phyloP scores from a whole-genome alignment of 1,284 basidiomycete species.

The Microbotryomycetes sp. region DNA sequence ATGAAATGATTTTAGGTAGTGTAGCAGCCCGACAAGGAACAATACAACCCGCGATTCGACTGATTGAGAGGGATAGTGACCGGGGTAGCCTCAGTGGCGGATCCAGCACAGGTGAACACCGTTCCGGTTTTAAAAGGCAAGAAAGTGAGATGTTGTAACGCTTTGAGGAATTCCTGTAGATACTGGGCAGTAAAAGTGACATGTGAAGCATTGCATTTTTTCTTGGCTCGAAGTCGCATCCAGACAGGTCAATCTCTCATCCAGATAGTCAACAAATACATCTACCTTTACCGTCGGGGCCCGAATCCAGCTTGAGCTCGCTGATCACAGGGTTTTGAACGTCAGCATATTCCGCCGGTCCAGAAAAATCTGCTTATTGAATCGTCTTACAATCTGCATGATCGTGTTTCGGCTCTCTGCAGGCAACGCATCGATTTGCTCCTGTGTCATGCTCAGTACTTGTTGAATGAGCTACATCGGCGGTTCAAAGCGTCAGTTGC shows the following conservation, averaged over 20 bases:
- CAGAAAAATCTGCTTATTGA: no score
- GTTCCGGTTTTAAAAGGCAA: no score
- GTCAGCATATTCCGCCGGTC: no score
- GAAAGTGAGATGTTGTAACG: no score
- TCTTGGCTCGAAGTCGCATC: no score
- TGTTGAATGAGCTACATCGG: slow-evolving; percentile 46
- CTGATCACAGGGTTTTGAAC: no score
- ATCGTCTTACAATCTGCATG: slow-evolving; percentile 57
- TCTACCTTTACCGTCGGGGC: no score
- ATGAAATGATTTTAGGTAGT: neutral
- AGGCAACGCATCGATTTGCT: slow-evolving; percentile 78
- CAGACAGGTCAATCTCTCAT: neutral
- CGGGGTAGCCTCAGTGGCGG: neutral
- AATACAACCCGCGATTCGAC: neutral
- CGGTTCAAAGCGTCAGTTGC: neutral
- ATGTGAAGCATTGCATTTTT: no score
- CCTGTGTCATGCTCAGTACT: slow-evolving; percentile 73
- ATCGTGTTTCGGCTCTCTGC: slow-evolving; percentile 78
- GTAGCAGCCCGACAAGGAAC: neutral
- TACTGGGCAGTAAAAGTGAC: no score
- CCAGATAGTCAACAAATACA: no score
- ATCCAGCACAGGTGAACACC: neutral
- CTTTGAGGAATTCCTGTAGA: no score
- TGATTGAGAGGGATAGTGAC: neutral
- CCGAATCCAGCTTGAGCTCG: neutral